phyloP scores from a whole-genome alignment of 176 grass and related monocot species.

The Ensete glaucum region DNA sequence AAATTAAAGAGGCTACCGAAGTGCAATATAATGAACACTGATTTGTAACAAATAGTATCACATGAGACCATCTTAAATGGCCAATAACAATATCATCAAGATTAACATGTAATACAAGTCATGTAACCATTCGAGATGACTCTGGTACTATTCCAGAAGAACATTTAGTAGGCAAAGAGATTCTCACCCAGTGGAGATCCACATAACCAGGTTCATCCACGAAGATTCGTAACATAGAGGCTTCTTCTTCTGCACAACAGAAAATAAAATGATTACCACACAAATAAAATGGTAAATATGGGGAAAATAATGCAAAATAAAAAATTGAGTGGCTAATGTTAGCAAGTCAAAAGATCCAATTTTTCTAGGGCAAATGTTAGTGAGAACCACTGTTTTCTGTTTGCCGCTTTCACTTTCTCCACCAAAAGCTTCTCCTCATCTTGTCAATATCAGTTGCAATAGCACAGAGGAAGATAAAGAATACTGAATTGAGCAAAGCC shows the following conservation, averaged over 20 bases:
- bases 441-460: no score
- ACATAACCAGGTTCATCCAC: constrained; percentile 80
- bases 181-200: constrained; percentile 92
- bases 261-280: not conserved
- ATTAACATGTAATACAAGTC: not conserved
- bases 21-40: not conserved
- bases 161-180: not conserved
- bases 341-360: not conserved
- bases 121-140: not conserved
- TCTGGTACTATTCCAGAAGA: not conserved
- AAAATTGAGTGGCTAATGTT: not conserved
- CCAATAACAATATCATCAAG: not conserved
- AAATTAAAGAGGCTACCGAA: not conserved
- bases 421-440: no score
- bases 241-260: constrained; percentile 72
- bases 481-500: no score
- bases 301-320: no score
- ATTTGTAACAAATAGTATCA: not conserved
- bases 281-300: not conserved
- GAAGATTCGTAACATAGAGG: constrained; percentile 54
- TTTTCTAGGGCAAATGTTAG: not conserved
- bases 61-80: not conserved
- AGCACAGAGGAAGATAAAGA: no score
- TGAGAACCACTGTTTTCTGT: not conserved
- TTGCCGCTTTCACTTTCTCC: no score